Base-by-base conservation (phyloP, 2,329 filamentous ascomycete genomes). In the Neurospora crassa region DNA sequence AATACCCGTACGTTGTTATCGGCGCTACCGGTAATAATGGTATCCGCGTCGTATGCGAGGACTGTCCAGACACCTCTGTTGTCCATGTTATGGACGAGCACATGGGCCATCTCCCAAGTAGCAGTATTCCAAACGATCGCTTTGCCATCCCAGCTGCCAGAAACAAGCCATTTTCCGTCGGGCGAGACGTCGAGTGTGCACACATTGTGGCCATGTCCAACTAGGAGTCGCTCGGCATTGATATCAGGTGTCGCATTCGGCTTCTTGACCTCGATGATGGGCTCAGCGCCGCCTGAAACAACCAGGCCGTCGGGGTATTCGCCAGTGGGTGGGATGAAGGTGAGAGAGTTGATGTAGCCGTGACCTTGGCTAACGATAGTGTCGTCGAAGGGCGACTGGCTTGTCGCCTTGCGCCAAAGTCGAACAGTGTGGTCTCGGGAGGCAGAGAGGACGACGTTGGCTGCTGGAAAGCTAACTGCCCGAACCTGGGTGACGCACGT, bases 391-490 rank as follows among this genome's bases (percentile, higher is more conserved):
- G 82, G 82, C 0, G 91, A 90, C 53, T 40, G 93, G 92, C 34
- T 73, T 76, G 37, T 73, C 71, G 6, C 86, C 67, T 89, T 89
- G 75, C 89, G 91, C 96, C 96, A 99, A 75, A 92, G 83, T 68
- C 95, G 91, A 70, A 97, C 94, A 18, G 93, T 96, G 77, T 91
- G 92, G 83, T 99, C 96, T 82, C 96, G 88, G 67, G 96, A 98
- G 43, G 93, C 93, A 24, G 96, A 97, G 75, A 97, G 83, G 72
- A 97, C 84, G 67, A 88, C 85, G 74, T 91, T 88, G 72, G 91
- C 83, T 69, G 87, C 87, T 29, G 94, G 92, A 78, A 95, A 97
- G 78, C 86, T 86, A 76, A 97, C 91, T 74, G 89, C 92, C 77
- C 95, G 93, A 76, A 99, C 95, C 95, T 98, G 76, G 34, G 73